Evolutionary conservation across 2,329 filamentous ascomycete species (phyloP).

Genomic region (Colletotrichum spinosum): DNA sequence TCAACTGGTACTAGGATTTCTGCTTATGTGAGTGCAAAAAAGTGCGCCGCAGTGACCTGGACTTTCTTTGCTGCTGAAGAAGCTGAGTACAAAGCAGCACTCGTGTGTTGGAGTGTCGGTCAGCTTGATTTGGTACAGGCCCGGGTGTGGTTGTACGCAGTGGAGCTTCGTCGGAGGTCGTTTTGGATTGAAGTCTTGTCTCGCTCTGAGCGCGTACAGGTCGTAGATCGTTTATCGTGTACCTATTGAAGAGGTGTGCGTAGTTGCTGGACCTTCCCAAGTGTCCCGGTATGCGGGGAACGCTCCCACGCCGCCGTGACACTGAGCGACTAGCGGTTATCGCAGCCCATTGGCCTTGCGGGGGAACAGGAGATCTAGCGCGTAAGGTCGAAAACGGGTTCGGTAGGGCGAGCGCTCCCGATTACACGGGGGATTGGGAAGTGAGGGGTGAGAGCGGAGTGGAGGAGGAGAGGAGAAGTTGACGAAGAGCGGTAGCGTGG

Average conservation of each 20-base stretch:
- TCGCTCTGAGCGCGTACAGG: neutral
- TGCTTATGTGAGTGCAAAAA: neutral
- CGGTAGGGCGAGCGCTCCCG: slow-evolving; percentile 32
- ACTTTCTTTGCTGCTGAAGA: slow-evolving; percentile 1
- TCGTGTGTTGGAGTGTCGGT: slow-evolving; percentile 25
- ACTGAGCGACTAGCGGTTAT: slow-evolving; percentile 65
- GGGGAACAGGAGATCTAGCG: slow-evolving; percentile 19
- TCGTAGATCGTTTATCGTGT: slow-evolving; percentile 10
- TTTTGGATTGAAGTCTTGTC: slow-evolving; percentile 1
- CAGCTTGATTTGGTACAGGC: neutral
- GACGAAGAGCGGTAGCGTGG: slow-evolving; percentile 9
- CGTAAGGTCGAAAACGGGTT: slow-evolving; percentile 16
- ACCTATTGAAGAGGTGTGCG: slow-evolving; percentile 13
- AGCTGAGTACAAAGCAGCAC: slow-evolving; percentile 15
- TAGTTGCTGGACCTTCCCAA: slow-evolving; percentile 35
- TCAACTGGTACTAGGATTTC: slow-evolving; percentile 10
- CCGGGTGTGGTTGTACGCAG: neutral
- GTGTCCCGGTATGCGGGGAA: slow-evolving; percentile 67
- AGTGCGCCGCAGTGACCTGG: slow-evolving; percentile 8
- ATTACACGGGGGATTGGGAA: slow-evolving; percentile 27
- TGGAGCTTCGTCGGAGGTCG: slow-evolving; percentile 14
- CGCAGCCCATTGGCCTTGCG: slow-evolving; percentile 65
- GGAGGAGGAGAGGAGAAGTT: slow-evolving; percentile 19
- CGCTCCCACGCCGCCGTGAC: slow-evolving; percentile 69
- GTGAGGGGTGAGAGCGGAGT: slow-evolving; percentile 40